Base-by-base conservation (phyloP, 2,329 filamentous ascomycete genomes). In the Hirsutella minnesotensis region DNA sequence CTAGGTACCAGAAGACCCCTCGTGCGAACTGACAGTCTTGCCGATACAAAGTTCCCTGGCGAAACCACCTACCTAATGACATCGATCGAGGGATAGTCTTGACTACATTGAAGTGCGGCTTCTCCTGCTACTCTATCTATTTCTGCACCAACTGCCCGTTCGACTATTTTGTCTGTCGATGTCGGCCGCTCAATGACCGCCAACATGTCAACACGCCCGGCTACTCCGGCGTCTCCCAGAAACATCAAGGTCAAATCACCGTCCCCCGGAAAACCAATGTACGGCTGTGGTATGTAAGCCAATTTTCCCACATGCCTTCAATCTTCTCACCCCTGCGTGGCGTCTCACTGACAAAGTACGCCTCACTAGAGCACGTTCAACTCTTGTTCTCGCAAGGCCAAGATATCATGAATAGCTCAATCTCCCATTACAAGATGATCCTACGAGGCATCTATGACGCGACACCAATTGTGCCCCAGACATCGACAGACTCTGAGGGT, bases 361-460 rank as follows among this genome's bases (percentile, higher is more conserved):
- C n/a, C n/a, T n/a, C 29, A 42, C 12, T 54, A 88, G 84, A 86
- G 58, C 84, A 89, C 61, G 73, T 86, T 39, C 79, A 85, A 58
- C 68, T 72, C 20, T 73, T 88, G 46, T 69, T 87, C 29, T 70
- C 67, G 29, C 74, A 72, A 53, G 71, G 67, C 38, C 75, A 77
- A 48, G 76, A 80, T 48, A 74, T 76, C 15, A 79, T 78, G 62
- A 81, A 83, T 52, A 79, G 72, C 47, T 82, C 81, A 18, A 77
- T 85, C 46, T 69, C 77, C 43, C 76, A 84, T 53, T 89, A 89
- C 62, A 83, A 81, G 56, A 73, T 77, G 55, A 76, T 86, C 46
- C 68, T 88, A 33, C 73, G 80, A 46, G 75, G 76, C 44, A 79
- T 89, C 49, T 81, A 82, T 62, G 81, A 87, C 58, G 70, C 74